Evolutionary conservation across 2,329 filamentous ascomycete genomes (phyloP).

Genomic region (Monilinia vaccinii-corymbosi): DNA sequence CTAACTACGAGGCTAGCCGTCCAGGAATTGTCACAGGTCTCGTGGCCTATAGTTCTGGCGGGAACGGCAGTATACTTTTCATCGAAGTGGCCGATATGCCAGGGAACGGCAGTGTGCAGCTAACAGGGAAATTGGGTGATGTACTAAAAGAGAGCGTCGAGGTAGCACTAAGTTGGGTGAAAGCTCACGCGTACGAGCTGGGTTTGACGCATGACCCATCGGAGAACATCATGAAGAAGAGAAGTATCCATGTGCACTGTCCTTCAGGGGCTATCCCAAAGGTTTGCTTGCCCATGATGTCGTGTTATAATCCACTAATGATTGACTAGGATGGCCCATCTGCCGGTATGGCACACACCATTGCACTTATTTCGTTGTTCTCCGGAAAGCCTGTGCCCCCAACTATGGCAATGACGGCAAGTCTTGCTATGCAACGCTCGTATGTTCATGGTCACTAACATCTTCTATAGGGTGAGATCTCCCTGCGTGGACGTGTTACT

Average conservation of each 20-base stretch:
- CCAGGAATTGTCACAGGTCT: conserved; percentile 94
- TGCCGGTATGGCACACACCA: conserved; percentile 87
- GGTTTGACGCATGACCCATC: conserved; percentile 71
- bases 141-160: conserved; percentile 96
- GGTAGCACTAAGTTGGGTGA: conserved; percentile 94
- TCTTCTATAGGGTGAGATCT: conserved; percentile 46
- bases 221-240: conserved; percentile 92
- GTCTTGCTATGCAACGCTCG: conserved; percentile 25
- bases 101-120: conserved; percentile 80
- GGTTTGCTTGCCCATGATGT: conserved; percentile 51
- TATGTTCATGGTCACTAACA: conserved; percentile 15
- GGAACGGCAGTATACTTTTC: conserved; percentile 93
- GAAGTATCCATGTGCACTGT: conserved; percentile 92
- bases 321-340: conserved; percentile 62
- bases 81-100: conserved; percentile 98
- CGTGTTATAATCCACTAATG: conserved; percentile 9
- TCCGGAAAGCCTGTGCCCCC: conserved; percentile 78
- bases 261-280: conserved; percentile 93
- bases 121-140: conserved; percentile 92
- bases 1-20: conserved; percentile 38
- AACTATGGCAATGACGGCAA: conserved; percentile 87
- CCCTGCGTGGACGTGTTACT: conserved; percentile 79
- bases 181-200: conserved; percentile 86
- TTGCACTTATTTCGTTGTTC: conserved; percentile 87
- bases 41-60: conserved; percentile 86